Evolutionary conservation across 2,329 filamentous ascomycete genomes (phyloP).

Genomic region (Huntiella abstrusa): DNA sequence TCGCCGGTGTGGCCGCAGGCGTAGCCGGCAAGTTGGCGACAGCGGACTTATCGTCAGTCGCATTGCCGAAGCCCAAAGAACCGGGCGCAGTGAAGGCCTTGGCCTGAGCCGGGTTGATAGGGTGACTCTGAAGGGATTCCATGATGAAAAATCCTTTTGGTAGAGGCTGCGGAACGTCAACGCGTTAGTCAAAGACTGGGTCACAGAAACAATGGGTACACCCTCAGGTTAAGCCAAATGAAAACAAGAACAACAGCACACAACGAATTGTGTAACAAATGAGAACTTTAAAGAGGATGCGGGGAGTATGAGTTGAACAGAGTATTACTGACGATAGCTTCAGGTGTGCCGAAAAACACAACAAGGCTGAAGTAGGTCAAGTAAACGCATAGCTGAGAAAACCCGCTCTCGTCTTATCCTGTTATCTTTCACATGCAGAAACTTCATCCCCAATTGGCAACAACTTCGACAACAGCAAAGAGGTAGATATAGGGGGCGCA

Average conservation of each 20-base stretch:
- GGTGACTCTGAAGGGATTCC: conserved; percentile 84
- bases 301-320: not conserved
- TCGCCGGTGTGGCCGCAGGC: conserved; percentile 77
- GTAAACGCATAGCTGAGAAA: no score
- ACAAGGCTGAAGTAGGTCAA: no score
- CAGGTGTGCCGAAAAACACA: not conserved
- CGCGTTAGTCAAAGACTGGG: no score
- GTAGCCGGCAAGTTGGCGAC: conserved; percentile 68
- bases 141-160: conserved; percentile 30
- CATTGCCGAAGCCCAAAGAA: conserved; percentile 63
- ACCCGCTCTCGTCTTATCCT: no score
- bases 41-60: conserved; percentile 41
- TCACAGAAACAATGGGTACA: no score
- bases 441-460: not conserved
- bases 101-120: conserved; percentile 76
- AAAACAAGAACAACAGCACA: no score
- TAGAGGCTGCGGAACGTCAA: no score
- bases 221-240: no score
- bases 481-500: conserved; percentile 14
- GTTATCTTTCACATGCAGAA: no score
- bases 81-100: conserved; percentile 88
- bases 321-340: not conserved
- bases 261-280: not conserved
- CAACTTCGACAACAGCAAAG: conserved; percentile 13
- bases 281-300: not conserved